A percentile compares a stretch with the other conserved stretches of the same genome.
Evolutionary conservation across 257 asterid species (phyloP).

Genomic region (Petrea volubilis): DNA sequence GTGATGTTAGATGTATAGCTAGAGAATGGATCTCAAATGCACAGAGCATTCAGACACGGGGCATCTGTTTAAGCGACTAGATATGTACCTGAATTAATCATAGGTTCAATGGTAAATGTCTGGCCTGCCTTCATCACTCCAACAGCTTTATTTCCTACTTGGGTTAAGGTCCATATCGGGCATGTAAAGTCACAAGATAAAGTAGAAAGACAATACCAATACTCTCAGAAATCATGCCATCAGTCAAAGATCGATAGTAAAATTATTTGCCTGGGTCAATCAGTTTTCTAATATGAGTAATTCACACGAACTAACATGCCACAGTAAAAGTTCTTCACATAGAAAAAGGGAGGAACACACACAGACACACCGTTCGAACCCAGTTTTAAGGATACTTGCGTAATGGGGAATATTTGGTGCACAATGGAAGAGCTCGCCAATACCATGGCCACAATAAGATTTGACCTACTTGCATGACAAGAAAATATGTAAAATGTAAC

Average conservation of each 20-base stretch:
- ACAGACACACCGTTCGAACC: neutral
- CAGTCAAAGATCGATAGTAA: neutral
- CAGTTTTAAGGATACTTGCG: constrained; percentile 77
- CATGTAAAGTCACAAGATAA: constrained; percentile 13
- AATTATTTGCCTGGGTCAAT: neutral
- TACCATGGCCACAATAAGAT: constrained; percentile 95
- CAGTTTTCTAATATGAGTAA: neutral
- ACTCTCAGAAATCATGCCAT: neutral
- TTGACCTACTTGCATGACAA: constrained; percentile 53
- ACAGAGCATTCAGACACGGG: neutral
- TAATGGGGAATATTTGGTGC: constrained; percentile 99
- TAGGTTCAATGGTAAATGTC: constrained; percentile 95
- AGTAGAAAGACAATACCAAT: neutral
- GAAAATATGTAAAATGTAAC: neutral
- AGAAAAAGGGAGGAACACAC: neutral
- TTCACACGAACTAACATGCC: constrained; percentile 9
- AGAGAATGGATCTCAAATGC: neutral
- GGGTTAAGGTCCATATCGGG: constrained; percentile 45
- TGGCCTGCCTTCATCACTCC: constrained; percentile 98
- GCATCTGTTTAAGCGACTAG: neutral
- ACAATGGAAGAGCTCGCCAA: constrained; percentile 96
- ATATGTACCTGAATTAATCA: constrained; percentile 78
- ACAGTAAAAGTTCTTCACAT: neutral
- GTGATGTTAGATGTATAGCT: constrained; percentile 9
- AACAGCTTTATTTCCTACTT: constrained; percentile 92